phyloP scores from a whole-genome alignment of 441 rosid genomes.

The Corymbia calophylla region DNA sequence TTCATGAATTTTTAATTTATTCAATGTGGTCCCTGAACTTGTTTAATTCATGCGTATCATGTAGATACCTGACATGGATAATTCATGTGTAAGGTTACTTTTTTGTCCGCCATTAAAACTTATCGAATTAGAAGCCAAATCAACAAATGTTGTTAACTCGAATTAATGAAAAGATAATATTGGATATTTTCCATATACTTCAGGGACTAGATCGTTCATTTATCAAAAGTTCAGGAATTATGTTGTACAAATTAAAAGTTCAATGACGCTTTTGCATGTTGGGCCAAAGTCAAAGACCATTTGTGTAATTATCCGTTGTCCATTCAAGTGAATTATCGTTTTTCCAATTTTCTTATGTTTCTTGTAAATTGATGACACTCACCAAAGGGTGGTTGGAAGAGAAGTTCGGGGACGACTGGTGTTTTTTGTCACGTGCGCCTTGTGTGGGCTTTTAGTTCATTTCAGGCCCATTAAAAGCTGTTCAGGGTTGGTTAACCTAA shows the following conservation, averaged over 20 bases:
- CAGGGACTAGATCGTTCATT: background rate
- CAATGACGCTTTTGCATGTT: accelerated
- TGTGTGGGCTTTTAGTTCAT: background rate
- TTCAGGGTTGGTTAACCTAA: background rate
- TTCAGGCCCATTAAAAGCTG: background rate
- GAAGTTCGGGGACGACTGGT: background rate
- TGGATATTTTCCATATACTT: background rate
- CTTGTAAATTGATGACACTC: background rate
- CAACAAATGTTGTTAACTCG: background rate
- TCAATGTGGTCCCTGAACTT: background rate
- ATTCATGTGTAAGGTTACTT: background rate
- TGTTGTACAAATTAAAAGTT: background rate
- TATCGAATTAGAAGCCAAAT: background rate
- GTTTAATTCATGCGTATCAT: background rate
- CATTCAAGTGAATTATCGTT: background rate
- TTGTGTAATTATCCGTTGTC: background rate
- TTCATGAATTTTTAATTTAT: background rate
- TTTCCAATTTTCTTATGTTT: background rate
- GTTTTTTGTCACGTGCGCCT: background rate
- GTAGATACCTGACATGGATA: background rate
- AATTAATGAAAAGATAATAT: background rate
- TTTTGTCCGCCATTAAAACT: background rate
- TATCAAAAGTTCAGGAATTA: background rate
- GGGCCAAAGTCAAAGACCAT: background rate
- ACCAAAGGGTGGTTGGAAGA: background rate